These are phyloP conservation scores for Sphaerostilbella broomeana DNA, from an alignment of 2,329 filamentous ascomycete species.

Conservation along the genomic window DNA sequence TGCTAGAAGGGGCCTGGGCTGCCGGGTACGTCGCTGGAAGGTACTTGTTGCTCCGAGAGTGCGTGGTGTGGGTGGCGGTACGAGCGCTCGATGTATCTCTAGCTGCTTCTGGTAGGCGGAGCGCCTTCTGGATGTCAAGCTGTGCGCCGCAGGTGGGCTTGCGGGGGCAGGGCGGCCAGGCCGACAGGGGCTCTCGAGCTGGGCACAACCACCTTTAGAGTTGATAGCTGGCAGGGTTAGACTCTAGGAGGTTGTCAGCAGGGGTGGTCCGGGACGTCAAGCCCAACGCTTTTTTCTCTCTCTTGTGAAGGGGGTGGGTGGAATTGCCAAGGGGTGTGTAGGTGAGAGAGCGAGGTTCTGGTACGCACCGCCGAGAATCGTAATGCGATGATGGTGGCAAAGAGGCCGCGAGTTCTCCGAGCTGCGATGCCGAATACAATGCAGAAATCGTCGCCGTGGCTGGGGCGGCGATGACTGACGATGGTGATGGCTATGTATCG, in stretches of 20 bases:
- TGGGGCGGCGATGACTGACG: not conserved
- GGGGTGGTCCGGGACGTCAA: constrained; percentile 1
- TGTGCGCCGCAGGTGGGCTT: constrained; percentile 3
- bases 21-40: constrained; percentile 2
- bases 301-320: not conserved
- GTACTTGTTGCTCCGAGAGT: constrained; percentile 8
- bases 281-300: not conserved
- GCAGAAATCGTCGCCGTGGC: constrained; percentile 9
- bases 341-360: no score
- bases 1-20: not conserved
- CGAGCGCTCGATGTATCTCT: not conserved
- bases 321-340: no score
- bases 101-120: not conserved
- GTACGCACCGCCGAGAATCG: no score
- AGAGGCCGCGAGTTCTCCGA: no score
- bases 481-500: not conserved
- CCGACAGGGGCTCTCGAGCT: constrained; percentile 18
- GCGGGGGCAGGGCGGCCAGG: constrained; percentile 18
- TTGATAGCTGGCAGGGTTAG: constrained; percentile 11
- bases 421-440: not conserved
- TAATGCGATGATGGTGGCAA: constrained; percentile 1
- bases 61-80: constrained; percentile 12
- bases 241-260: no score
- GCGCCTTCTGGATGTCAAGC: not conserved
- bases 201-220: constrained; percentile 16